Evolutionary conservation across 2,329 filamentous ascomycete species (phyloP).

Genomic region (Aspergillus luchuensis): DNA sequence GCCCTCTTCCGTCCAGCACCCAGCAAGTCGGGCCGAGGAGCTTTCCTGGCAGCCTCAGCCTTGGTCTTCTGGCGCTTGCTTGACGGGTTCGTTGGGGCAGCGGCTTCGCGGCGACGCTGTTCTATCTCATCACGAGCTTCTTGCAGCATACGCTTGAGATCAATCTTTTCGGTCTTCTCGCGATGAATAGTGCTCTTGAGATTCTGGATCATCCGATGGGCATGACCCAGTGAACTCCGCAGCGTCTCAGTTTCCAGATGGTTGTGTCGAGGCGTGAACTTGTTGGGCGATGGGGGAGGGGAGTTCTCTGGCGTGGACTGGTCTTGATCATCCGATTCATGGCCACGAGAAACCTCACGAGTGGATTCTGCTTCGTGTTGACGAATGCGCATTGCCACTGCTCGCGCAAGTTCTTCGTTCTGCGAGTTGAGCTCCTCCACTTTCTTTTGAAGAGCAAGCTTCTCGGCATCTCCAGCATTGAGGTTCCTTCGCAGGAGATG

Average conservation of each 20-base stretch:
- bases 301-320: constrained; percentile 83
- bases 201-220: constrained; percentile 94
- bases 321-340: constrained; percentile 66
- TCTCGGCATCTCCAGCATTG: constrained; percentile 75
- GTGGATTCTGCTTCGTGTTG: constrained; percentile 64
- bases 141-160: constrained; percentile 91
- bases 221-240: constrained; percentile 90
- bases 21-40: constrained; percentile 69
- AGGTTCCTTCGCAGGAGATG: constrained; percentile 80
- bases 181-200: constrained; percentile 92
- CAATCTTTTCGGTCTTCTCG: constrained; percentile 97
- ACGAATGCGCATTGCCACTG: constrained; percentile 73
- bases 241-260: constrained; percentile 94
- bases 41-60: constrained; percentile 74
- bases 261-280: constrained; percentile 85
- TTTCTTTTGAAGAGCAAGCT: constrained; percentile 75
- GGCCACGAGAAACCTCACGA: constrained; percentile 62
- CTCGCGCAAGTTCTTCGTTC: constrained; percentile 87
- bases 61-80: constrained; percentile 63
- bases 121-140: constrained; percentile 92
- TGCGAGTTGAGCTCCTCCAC: constrained; percentile 85
- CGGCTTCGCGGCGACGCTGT: constrained; percentile 60
- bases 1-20: constrained; percentile 75
- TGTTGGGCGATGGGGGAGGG: constrained; percentile 85
- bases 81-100: constrained; percentile 41